Conservation (phyloP, 257 asterid genomes). For the Scutellaria barbata region DNA sequence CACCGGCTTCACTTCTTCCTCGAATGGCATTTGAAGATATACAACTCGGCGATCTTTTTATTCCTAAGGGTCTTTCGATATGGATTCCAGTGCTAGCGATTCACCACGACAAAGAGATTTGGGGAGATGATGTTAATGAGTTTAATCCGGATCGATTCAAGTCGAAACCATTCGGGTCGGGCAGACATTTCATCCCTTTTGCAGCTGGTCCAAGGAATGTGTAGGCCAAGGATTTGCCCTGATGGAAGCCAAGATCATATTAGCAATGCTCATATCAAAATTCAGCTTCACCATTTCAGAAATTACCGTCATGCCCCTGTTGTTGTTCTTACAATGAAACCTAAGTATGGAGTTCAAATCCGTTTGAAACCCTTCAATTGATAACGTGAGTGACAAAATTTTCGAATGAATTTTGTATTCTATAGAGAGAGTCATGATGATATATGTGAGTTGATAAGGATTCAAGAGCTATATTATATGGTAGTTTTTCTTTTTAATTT, state of each 20-base stretch:
- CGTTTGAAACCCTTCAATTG: slow-evolving; percentile 54
- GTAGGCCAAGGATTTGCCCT: slow-evolving; percentile 85
- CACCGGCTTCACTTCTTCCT: slow-evolving; percentile 86
- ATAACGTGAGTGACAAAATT: slow-evolving; percentile 14
- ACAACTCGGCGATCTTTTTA: slow-evolving; percentile 70
- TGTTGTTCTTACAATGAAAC: slow-evolving; percentile 75
- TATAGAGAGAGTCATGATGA: neutral
- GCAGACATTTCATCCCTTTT: slow-evolving; percentile 80
- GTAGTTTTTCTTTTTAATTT: neutral
- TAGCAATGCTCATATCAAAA: slow-evolving; percentile 83
- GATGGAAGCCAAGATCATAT: slow-evolving; percentile 90
- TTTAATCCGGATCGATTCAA: slow-evolving; percentile 77
- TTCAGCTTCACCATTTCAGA: slow-evolving; percentile 66
- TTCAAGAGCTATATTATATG: neutral
- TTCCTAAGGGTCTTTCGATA: slow-evolving; percentile 87
- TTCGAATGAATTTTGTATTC: neutral
- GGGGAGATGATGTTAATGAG: slow-evolving; percentile 90
- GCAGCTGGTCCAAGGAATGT: slow-evolving; percentile 96
- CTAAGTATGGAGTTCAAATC: slow-evolving; percentile 90
- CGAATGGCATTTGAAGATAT: slow-evolving; percentile 95
- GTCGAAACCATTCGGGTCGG: slow-evolving; percentile 48
- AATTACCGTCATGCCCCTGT: slow-evolving; percentile 90
- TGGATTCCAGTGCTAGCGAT: slow-evolving; percentile 95
- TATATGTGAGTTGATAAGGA: slow-evolving; percentile 16
- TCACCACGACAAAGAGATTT: slow-evolving; percentile 74